Conservation (phyloP, 2,329 filamentous ascomycete genomes). For the Pestalotiopsis sp. region DNA sequence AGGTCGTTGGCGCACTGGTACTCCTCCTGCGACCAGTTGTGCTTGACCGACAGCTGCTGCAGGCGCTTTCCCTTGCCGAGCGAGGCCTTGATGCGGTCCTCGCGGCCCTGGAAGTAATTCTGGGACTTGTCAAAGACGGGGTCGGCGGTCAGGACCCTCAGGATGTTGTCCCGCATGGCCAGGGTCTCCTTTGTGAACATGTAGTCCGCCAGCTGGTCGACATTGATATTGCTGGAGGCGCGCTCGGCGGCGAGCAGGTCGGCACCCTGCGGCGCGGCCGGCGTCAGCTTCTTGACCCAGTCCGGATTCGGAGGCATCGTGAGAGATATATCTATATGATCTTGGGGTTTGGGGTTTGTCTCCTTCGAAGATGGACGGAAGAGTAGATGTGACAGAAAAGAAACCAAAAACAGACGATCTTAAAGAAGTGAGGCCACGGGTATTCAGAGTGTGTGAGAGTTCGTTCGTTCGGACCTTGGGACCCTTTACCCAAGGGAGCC, state of each 20-base stretch:
- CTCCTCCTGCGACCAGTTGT: slow-evolving; percentile 71
- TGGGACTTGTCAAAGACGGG: slow-evolving; percentile 78
- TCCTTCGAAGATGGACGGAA: neutral
- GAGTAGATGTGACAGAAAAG: neutral
- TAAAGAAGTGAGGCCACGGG: neutral
- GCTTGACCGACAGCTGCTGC: slow-evolving; percentile 65
- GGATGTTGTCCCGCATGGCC: slow-evolving; percentile 60
- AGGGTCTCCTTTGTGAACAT: slow-evolving; percentile 70
- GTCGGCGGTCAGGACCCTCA: slow-evolving; percentile 68
- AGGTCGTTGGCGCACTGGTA: slow-evolving; percentile 67
- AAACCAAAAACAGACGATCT: neutral
- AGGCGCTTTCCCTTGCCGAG: slow-evolving; percentile 73
- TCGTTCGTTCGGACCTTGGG: neutral
- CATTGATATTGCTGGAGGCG: slow-evolving; percentile 66
- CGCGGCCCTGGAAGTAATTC: slow-evolving; percentile 74
- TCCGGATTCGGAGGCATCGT: slow-evolving; percentile 12
- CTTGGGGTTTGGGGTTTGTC: neutral
- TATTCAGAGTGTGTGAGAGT: neutral
- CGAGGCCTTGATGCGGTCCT: slow-evolving; percentile 70
- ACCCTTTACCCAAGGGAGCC: slow-evolving; percentile 2
- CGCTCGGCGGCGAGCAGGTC: slow-evolving; percentile 73
- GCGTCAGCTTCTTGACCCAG: slow-evolving; percentile 72
- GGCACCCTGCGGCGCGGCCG: slow-evolving; percentile 67
- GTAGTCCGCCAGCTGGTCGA: slow-evolving; percentile 69
- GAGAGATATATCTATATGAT: neutral